phyloP scores from a whole-genome alignment of 2,329 filamentous ascomycete genomes.

The Colletotrichum tabaci region DNA sequence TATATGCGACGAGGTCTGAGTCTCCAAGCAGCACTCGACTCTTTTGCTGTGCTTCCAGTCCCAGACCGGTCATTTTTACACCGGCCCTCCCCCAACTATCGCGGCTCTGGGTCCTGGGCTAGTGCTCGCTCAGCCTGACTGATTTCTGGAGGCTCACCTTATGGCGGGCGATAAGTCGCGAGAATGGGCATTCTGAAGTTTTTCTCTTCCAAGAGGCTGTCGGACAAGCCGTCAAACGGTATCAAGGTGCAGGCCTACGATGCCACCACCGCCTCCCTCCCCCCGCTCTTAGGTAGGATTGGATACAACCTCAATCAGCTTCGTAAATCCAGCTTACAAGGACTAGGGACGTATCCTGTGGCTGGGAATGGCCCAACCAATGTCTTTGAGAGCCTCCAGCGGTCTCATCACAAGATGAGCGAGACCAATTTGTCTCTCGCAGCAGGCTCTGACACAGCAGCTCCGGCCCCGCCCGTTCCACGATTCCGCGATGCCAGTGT shows the following conservation, averaged over 20 bases:
- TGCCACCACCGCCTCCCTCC: constrained; percentile 52
- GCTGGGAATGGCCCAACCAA: constrained; percentile 57
- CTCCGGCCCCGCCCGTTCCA: constrained; percentile 50
- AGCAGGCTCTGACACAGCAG: constrained; percentile 46
- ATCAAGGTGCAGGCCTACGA: constrained; percentile 57
- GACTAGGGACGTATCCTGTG: constrained; percentile 56
- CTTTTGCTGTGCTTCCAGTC: too few relatives aligned
- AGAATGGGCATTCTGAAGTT: constrained; percentile 56
- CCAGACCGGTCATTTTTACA: not conserved
- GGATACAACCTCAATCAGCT: not conserved
- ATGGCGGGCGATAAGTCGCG: constrained; percentile 33
- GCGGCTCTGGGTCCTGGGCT: not conserved
- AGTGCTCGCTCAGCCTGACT: not conserved
- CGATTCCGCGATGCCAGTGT: constrained; percentile 47
- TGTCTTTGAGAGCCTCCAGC: constrained; percentile 54
- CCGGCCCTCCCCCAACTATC: not conserved
- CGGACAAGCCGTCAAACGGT: constrained; percentile 39
- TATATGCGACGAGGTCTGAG: not conserved
- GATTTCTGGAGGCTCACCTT: constrained; percentile 15
- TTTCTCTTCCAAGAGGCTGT: constrained; percentile 49
- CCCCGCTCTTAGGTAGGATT: constrained; percentile 54
- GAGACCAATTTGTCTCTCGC: constrained; percentile 45
- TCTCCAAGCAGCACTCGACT: not conserved
- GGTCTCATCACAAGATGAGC: constrained; percentile 50
- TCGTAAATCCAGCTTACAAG: constrained; percentile 24